phyloP scores from a whole-genome alignment of 108 stramenopile genomes.

The Discostella stelligeroides region DNA sequence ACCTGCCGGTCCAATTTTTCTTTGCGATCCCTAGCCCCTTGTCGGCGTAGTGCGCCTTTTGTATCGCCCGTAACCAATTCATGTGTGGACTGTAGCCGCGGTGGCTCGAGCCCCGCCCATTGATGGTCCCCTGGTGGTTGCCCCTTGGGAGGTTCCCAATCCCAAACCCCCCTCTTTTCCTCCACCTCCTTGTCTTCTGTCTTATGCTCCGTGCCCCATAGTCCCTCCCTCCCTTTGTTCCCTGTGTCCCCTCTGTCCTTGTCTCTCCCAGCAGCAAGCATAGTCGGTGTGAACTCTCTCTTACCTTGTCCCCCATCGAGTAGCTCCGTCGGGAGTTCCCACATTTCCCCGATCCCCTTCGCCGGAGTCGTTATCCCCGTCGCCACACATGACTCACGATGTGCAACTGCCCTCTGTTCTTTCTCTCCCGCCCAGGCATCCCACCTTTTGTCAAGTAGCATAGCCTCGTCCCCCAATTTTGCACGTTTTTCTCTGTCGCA shows the following conservation, averaged over 20 bases:
- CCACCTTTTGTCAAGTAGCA: neutral
- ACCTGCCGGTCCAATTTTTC: neutral
- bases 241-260: neutral
- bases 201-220: too few relatives aligned
- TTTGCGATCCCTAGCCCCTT: neutral
- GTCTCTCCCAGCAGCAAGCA: neutral
- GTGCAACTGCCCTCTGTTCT: neutral
- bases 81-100: neutral
- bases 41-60: neutral
- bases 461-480: neutral
- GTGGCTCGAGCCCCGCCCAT: neutral
- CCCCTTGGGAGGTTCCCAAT: neutral
- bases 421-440: too few relatives aligned
- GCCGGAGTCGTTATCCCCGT: neutral
- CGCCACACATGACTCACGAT: neutral
- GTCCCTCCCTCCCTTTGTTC: neutral
- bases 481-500: too few relatives aligned
- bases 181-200: too few relatives aligned
- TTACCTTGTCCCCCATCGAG: neutral
- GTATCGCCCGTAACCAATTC: neutral
- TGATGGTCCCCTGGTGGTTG: neutral
- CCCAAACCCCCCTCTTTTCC: too few relatives aligned
- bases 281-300: too few relatives aligned
- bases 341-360: neutral
- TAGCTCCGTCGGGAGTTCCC: neutral